phyloP scores from a whole-genome alignment of 495 filamentous ascomycete species.

The Neurospora tetrasperma region DNA sequence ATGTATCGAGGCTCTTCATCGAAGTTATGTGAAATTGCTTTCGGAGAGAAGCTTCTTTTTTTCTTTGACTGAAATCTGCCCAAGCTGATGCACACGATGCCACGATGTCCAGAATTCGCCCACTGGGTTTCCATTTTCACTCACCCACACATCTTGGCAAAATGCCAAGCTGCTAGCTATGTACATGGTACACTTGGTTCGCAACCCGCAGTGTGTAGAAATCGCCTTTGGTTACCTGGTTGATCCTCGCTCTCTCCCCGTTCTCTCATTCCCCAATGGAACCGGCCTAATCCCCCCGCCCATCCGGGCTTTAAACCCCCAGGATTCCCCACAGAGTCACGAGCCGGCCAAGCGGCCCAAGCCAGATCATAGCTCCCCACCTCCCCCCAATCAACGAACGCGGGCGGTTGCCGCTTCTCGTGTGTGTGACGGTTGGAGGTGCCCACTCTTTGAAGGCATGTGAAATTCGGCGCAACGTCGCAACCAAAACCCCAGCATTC shows the following conservation, averaged over 20 bases:
- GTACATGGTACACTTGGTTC: background rate
- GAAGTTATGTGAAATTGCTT: background rate
- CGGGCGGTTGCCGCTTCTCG: background rate
- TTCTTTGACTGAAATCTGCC: background rate
- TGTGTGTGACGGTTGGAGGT: background rate
- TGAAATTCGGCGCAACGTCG: background rate
- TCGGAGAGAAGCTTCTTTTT: background rate
- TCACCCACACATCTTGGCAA: background rate
- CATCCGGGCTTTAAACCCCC: background rate
- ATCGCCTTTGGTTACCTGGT: background rate
- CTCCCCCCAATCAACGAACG: background rate
- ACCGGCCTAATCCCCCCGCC: background rate
- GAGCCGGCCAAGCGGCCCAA: constrained; percentile 3
- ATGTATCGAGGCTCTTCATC: background rate
- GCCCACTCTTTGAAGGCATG: background rate
- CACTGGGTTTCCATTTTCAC: background rate
- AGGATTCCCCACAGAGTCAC: constrained; percentile 15
- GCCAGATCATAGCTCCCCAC: background rate
- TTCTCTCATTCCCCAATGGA: background rate
- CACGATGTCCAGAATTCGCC: background rate
- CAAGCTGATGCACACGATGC: background rate
- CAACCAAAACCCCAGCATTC: background rate
- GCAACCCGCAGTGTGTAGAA: background rate
- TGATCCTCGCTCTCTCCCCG: background rate
- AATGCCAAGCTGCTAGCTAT: background rate